Percentiles rank a stretch among this genome's conserved stretches.
phyloP scores from a whole-genome alignment of 768 basidiomycete species.

The Serendipita vermifera region DNA sequence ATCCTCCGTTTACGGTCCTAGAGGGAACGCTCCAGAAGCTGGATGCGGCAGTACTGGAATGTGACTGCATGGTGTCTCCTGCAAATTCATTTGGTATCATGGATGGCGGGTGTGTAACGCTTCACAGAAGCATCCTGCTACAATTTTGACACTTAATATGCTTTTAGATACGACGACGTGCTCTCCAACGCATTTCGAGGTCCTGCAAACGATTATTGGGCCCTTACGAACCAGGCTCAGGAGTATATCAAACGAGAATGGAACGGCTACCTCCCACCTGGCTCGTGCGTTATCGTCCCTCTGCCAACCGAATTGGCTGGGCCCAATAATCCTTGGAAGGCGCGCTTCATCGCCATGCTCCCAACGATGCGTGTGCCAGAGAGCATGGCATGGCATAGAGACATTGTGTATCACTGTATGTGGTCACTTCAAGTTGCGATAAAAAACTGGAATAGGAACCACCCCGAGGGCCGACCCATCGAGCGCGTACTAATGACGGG shows the following conservation, averaged over 20 bases:
- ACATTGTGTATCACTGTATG: slow-evolving; percentile 26
- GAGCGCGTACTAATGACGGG: slow-evolving; percentile 17
- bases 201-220: slow-evolving; percentile 14
- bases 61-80: slow-evolving; percentile 23
- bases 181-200: slow-evolving; percentile 15
- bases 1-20: background rate
- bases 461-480: background rate
- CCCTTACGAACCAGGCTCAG: slow-evolving; percentile 18
- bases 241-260: slow-evolving; percentile 14
- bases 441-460: slow-evolving; percentile 18
- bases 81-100: slow-evolving; percentile 23
- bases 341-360: slow-evolving; percentile 20
- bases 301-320: slow-evolving; percentile 4
- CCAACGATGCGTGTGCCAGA: slow-evolving; percentile 26
- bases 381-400: slow-evolving; percentile 22
- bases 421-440: slow-evolving; percentile 23
- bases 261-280: slow-evolving; percentile 19
- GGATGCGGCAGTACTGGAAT: background rate
- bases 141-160: background rate
- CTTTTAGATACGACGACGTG: slow-evolving; percentile 17
- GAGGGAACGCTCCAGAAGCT: background rate
- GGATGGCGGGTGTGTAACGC: slow-evolving; percentile 20
- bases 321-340: background rate
- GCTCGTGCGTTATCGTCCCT: slow-evolving; percentile 19
- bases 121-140: background rate